A percentile compares a stretch with the other conserved stretches of the same genome.
phyloP scores from a whole-genome alignment of 805 yeast genomes.

The Candida multigemmis region DNA sequence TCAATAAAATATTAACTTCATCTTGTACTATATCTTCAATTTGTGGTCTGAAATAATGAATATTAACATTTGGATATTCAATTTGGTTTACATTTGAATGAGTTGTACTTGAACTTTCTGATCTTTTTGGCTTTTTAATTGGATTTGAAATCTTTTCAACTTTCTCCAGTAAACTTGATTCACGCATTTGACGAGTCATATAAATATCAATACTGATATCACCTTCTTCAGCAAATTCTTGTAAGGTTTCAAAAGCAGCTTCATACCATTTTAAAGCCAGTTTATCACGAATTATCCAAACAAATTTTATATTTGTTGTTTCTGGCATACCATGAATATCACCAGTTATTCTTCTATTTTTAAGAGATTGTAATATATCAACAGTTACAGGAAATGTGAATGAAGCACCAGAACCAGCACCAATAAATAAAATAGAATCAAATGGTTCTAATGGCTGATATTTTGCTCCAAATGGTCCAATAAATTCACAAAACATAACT shows the following conservation, averaged over 20 bases:
- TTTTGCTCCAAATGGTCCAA: conserved; percentile 40
- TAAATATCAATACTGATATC: conserved; percentile 15
- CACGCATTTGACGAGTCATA: conserved; percentile 14
- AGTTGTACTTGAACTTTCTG: conserved; percentile 1
- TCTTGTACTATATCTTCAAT: conserved; percentile 7
- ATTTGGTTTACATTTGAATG: background rate
- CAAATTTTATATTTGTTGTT: conserved; percentile 14
- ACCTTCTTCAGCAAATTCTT: conserved; percentile 12
- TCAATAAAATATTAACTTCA: conserved; percentile 7
- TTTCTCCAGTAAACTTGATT: background rate
- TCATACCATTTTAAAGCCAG: conserved; percentile 27
- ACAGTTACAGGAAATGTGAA: conserved; percentile 37
- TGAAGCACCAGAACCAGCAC: conserved; percentile 40
- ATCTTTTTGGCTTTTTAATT: background rate
- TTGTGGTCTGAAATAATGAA: conserved; percentile 10
- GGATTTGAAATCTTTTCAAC: background rate
- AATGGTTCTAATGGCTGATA: conserved; percentile 33
- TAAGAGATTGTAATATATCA: conserved; percentile 22
- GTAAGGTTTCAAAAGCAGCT: conserved; percentile 20
- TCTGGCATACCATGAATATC: conserved; percentile 27
- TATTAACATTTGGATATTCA: conserved; percentile 1
- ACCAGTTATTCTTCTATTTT: conserved; percentile 11
- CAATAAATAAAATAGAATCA: conserved; percentile 28
- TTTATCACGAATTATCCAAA: conserved; percentile 20
- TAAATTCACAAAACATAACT: conserved; percentile 19